Base-by-base conservation (phyloP, 2,329 filamentous ascomycete genomes). In the Botrytis galanthina region DNA sequence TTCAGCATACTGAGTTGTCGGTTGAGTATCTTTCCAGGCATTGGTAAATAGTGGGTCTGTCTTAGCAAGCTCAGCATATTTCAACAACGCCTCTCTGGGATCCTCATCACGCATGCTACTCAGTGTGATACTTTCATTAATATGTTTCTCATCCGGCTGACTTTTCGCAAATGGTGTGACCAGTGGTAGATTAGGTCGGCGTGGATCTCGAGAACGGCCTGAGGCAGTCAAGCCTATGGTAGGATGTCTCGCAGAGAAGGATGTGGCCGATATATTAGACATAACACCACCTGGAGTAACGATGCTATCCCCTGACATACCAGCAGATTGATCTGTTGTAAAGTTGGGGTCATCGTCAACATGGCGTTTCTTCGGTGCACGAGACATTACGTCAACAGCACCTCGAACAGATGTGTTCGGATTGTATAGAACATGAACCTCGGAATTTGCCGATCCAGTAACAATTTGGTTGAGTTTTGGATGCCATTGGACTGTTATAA, bases 71-170 rank as follows among this genome's bases (percentile, higher is more conserved):
- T 97, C 93, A 54, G 94, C 95, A 85, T 98, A 99, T 84, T 97
- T 98, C 74, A 99, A 84, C 80, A 99, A 84, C 63, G 96, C 96
- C 83, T 97, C 96, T 76, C 96, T 87, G 0, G 96, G 96, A 84
- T 99, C 96, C 82, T 99, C 96, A 82, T 99, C 95, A 66, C 97
- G 87, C 93, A 99, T 97, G 75, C 90, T 91, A 75, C 94, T 95
- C 20, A 98, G 87, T 42, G 95, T 94, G 71, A 98, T 97, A 77
- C 93, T 93, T 80, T 95, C 90, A 78, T 91, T 91, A 75, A 99
- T 93, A 81, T 97, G 93, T 79, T 92, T 92, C 82, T 95, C 93
- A 81, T 98, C 95, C 0, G 95, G 95, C 79, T 96, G 93, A 74
- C 87, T 93, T 82, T 97, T 96, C 78, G 93, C 92, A 81, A 98